Evolutionary conservation across 23 red algal genomes (phyloP).

Genomic region (Gracilaria gracilis): DNA sequence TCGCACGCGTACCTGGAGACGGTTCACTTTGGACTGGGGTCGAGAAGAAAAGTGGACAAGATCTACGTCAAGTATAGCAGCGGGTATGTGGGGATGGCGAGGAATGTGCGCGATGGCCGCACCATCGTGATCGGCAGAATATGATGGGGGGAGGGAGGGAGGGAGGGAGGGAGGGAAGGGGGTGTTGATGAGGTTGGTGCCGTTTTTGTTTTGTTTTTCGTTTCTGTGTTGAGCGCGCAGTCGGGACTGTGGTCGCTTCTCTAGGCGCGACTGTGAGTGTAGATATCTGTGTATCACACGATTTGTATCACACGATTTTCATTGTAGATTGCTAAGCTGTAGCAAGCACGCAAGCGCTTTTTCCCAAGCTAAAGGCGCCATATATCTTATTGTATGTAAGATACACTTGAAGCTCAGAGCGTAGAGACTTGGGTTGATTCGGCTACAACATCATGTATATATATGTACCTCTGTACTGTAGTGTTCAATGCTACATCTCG

Average conservation of each 20-base stretch:
- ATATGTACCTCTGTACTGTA: too few relatives aligned
- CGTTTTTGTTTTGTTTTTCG: background rate
- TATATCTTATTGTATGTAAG: too few relatives aligned
- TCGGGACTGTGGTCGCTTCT: background rate
- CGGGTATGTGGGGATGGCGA: background rate
- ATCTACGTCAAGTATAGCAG: constrained; percentile 34
- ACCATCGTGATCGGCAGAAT: constrained; percentile 35
- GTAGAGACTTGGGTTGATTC: too few relatives aligned
- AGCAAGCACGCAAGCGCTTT: too few relatives aligned
- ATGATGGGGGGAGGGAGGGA: background rate
- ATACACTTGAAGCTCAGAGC: too few relatives aligned
- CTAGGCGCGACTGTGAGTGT: background rate
- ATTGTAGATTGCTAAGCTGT: too few relatives aligned
- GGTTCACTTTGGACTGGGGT: constrained; percentile 76
- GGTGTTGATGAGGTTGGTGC: background rate
- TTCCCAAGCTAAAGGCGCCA: too few relatives aligned
- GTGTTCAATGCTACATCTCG: too few relatives aligned
- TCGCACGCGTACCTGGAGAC: constrained; percentile 42
- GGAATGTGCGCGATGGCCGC: constrained; percentile 22
- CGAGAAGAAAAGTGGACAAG: constrained; percentile 5
- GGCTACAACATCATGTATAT: too few relatives aligned
- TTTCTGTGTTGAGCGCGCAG: background rate
- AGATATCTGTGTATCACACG: background rate
- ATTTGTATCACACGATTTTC: too few relatives aligned
- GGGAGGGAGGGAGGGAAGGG: background rate